Conservation (phyloP, 345 rosid species). For the rapeseed (Brassica napus) region DNA sequence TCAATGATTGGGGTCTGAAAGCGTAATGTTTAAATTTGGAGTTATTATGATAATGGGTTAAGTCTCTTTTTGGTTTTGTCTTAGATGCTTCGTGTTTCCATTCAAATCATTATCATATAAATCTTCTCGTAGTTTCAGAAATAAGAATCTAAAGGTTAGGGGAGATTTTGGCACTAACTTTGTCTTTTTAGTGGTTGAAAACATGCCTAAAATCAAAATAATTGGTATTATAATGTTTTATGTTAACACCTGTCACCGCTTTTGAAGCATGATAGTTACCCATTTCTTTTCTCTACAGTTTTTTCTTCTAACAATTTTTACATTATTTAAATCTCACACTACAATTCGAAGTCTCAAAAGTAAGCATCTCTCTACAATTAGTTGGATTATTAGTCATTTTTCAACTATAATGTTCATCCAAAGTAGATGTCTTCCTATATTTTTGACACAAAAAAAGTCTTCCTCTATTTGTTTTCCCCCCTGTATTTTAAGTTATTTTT, state of each 20-base stretch:
- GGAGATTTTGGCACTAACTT: slow-evolving; percentile 2
- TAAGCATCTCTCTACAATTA: neutral
- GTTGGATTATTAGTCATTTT: neutral
- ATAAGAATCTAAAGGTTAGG: slow-evolving; percentile 32
- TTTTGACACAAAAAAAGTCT: neutral
- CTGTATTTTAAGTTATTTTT: neutral
- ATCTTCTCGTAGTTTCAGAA: neutral
- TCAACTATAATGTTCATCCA: neutral
- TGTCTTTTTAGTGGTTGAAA: neutral
- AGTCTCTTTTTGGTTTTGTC: neutral
- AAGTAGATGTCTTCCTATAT: neutral
- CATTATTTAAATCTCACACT: neutral
- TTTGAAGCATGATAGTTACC: slow-evolving; percentile 5
- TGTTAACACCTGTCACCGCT: slow-evolving; percentile 23
- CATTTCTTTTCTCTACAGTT: slow-evolving; percentile 17
- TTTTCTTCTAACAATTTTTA: neutral
- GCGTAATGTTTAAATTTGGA: slow-evolving; percentile 30
- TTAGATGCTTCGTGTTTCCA: neutral
- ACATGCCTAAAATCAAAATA: slow-evolving; percentile 8
- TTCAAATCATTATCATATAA: neutral
- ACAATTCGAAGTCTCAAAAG: neutral
- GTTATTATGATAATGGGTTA: slow-evolving; percentile 16
- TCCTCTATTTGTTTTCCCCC: neutral
- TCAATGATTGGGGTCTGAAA: slow-evolving; percentile 20
- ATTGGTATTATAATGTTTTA: slow-evolving; percentile 5